Base-by-base conservation (phyloP, 306 rosid species). In the Gastrolobium villosum region DNA sequence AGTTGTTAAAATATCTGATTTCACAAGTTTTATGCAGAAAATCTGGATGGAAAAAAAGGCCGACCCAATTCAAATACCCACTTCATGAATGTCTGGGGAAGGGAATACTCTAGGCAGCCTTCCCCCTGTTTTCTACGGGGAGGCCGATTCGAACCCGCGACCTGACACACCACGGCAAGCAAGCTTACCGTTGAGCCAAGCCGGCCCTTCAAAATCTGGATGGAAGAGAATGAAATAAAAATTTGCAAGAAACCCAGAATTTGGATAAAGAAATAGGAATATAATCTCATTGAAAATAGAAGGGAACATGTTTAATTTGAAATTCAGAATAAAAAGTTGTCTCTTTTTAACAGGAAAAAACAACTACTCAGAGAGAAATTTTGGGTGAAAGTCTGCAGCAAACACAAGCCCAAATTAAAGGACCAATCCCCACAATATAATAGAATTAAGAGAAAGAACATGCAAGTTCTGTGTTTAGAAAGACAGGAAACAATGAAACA, bases 311-410 rank as follows among this genome's bases (percentile, higher is more conserved):
- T 9, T 35, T 7, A 45, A 36, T 32, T 52, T 64, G 64, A 40
- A 30, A 4, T 54, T 31, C 5, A 30, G 11, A 10, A 54, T 6
- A 39, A 41, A 44, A 55, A 49, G 2, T 10, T 40, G 10, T 8
- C 49, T 31, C 37, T 15, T 52, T 34, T 54, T 44, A 52, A 37
- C 26, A 32, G n/a, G 35, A 6, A 40, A 52, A 67, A 68, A 7
- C 31, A 73, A 40, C 39, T 39, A 37, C n/a, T 66, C 6, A 46
- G 36, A 53, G 37, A 37, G 44, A 74, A 81, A 81, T 14, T 37
- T 5, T 56, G 36, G 54, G 48, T 11, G 13, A 63, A 64, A 43
- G n/a, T 59, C 40, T 10, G 65, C 32, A 43, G 14, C 31, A 43
- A 43, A 46, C 3, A 61, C 2, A 11, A 35, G 34, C 53, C 20